These are phyloP conservation scores for Pestalotiopsis fici DNA, from an alignment of 2,329 filamentous ascomycete genomes.

Conservation along the genomic window DNA sequence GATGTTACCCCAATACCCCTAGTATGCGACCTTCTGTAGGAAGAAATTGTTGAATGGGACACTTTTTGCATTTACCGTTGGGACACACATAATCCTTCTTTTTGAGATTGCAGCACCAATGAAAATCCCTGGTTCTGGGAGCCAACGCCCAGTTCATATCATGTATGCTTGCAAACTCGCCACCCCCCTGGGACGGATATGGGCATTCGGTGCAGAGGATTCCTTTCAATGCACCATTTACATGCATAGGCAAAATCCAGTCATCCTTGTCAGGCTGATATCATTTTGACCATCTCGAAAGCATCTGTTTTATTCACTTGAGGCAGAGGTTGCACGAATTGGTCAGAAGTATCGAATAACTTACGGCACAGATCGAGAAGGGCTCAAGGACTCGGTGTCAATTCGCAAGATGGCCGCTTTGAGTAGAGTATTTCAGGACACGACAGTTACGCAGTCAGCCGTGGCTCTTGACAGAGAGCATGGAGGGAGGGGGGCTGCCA, in stretches of 20 bases:
- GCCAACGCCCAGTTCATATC: no score
- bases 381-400: neutral
- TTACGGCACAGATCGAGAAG: neutral
- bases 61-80: neutral
- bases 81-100: neutral
- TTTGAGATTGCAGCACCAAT: neutral
- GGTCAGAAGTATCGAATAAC: no score
- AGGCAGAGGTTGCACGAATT: no score
- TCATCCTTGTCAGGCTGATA: neutral
- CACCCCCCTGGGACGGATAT: neutral
- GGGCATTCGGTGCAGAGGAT: neutral
- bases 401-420: neutral
- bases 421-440: neutral
- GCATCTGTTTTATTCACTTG: neutral
- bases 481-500: neutral
- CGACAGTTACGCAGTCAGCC: no score
- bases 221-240: neutral
- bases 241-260: neutral
- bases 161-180: no score
- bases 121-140: neutral
- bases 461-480: neutral
- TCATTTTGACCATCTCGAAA: neutral
- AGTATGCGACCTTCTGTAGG: neutral
- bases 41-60: neutral
- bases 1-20: neutral